phyloP scores from a whole-genome alignment of 2,329 filamentous ascomycete species.

The Alternaria conjuncta region DNA sequence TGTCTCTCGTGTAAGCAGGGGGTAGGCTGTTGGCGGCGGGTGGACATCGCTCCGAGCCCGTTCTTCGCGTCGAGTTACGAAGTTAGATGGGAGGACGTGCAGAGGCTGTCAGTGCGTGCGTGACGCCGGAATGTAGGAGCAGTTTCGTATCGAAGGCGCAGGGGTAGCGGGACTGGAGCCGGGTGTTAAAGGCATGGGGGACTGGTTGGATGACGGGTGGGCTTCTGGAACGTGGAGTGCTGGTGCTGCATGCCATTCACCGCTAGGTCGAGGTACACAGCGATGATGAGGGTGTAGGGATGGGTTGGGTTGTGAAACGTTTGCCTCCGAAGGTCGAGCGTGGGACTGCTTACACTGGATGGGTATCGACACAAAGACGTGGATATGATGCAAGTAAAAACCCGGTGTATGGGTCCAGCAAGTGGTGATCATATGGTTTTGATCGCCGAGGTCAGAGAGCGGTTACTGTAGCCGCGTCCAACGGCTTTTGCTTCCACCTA shows the following conservation, averaged over 20 bases:
- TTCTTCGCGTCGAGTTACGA: not conserved
- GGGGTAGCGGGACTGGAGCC: not conserved
- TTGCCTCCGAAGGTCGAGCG: not conserved
- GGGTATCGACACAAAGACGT: not conserved
- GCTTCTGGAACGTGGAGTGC: not conserved
- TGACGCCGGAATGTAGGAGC: not conserved
- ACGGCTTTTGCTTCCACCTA: not conserved
- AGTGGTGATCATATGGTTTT: not conserved
- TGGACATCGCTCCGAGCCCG: not conserved
- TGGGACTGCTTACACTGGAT: not conserved
- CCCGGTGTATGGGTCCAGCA: not conserved
- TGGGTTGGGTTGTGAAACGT: not conserved
- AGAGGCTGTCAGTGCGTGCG: not conserved
- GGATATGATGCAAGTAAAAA: not conserved
- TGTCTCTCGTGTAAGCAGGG: constrained; percentile 2
- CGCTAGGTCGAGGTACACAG: not conserved
- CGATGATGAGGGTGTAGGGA: not conserved
- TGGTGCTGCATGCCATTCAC: not conserved
- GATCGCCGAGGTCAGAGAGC: not conserved
- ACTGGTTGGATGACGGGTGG: no score
- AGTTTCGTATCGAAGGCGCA: not conserved
- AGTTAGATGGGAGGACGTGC: not conserved
- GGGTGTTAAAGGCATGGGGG: no score
- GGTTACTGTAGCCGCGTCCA: not conserved
- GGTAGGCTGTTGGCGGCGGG: no score